Conservation (phyloP, 805 yeast species). For the Lachancea quebecensis region DNA sequence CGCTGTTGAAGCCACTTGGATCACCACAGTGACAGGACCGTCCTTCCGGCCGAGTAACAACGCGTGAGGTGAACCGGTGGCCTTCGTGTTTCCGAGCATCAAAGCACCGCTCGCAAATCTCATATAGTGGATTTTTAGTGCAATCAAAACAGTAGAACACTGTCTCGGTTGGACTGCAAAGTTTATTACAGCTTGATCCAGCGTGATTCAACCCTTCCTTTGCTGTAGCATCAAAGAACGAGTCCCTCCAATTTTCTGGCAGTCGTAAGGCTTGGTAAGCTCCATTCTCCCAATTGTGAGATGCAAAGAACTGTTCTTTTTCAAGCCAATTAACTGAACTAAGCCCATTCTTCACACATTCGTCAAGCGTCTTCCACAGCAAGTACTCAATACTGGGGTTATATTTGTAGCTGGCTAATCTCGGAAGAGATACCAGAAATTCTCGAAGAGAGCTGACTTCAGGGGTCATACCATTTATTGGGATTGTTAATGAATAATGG, state of each 20-base stretch:
- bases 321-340: slow-evolving; percentile 21
- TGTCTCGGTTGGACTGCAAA: slow-evolving; percentile 24
- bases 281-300: slow-evolving; percentile 19
- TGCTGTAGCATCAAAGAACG: slow-evolving; percentile 2
- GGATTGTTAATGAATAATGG: no score
- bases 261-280: slow-evolving; percentile 11
- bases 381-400: slow-evolving; percentile 21
- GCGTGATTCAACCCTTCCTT: slow-evolving; percentile 10
- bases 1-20: slow-evolving; percentile 15
- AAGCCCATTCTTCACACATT: slow-evolving; percentile 12
- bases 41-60: slow-evolving; percentile 27
- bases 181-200: slow-evolving; percentile 24
- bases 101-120: slow-evolving; percentile 67
- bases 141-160: slow-evolving; percentile 31
- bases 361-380: slow-evolving; percentile 23
- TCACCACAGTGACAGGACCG: slow-evolving; percentile 31
- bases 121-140: slow-evolving; percentile 28
- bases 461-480: slow-evolving; percentile 4
- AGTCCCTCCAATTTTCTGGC: slow-evolving; percentile 9
- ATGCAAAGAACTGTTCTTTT: slow-evolving; percentile 12
- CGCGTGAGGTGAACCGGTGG: slow-evolving; percentile 38
- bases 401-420: slow-evolving; percentile 20
- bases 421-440: slow-evolving; percentile 24
- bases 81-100: slow-evolving; percentile 61
- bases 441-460: slow-evolving; percentile 18